These are phyloP conservation scores for Nannochloropsis granulata DNA, from an alignment of 108 stramenopile species.

Conservation along the genomic window DNA sequence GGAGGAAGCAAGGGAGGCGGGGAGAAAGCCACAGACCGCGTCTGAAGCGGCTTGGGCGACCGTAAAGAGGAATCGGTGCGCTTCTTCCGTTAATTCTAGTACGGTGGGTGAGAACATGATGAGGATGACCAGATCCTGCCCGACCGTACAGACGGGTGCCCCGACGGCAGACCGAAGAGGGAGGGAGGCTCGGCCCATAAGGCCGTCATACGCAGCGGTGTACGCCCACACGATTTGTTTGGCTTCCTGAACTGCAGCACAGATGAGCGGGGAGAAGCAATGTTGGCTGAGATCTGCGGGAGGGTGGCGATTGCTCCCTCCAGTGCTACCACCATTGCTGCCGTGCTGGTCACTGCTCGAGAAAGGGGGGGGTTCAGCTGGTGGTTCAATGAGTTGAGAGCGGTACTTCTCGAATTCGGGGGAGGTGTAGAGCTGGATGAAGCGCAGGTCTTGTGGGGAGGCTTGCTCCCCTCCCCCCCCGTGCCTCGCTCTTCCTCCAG, in stretches of 20 bases:
- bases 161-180: conserved; percentile 89
- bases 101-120: conserved; percentile 35
- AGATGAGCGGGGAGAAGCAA: conserved; percentile 53
- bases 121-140: conserved; percentile 29
- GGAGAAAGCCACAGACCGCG: conserved; percentile 21
- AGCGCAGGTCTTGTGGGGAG: conserved; percentile 42
- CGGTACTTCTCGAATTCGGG: conserved; percentile 65
- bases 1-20: conserved; percentile 4
- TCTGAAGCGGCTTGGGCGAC: conserved; percentile 31
- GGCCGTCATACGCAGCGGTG: conserved; percentile 58
- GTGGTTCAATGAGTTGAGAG: conserved; percentile 44
- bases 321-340: no score
- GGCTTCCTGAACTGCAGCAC: conserved; percentile 72
- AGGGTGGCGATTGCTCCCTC: conserved; percentile 22
- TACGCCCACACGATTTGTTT: conserved; percentile 91
- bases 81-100: conserved; percentile 17
- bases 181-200: conserved; percentile 76
- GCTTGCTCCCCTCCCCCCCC: not conserved
- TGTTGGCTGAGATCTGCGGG: conserved; percentile 31
- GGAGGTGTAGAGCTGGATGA: conserved; percentile 85
- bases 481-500: no score
- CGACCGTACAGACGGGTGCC: conserved; percentile 56
- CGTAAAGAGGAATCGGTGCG: conserved; percentile 34
- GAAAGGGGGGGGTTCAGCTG: conserved; percentile 43
- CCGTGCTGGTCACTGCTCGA: not conserved